These are phyloP conservation scores for Fomes fomentarius DNA, from an alignment of 1,284 basidiomycete genomes.

Conservation along the genomic window DNA sequence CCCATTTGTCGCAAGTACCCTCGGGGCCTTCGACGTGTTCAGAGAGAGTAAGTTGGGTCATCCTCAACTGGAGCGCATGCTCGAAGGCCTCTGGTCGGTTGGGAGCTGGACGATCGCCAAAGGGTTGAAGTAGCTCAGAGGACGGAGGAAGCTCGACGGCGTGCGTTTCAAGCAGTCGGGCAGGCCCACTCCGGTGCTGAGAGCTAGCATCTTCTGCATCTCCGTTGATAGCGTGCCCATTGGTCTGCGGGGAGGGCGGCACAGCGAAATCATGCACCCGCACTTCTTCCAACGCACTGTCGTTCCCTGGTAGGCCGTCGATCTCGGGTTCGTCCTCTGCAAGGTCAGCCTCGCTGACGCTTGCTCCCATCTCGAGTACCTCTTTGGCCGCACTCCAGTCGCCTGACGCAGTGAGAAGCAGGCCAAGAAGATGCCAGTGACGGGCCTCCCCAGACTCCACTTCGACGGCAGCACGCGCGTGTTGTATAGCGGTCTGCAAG, in stretches of 20 bases:
- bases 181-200: neutral
- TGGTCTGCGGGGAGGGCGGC: slow-evolving; percentile 4
- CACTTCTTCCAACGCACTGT: slow-evolving; percentile 15
- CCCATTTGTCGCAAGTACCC: slow-evolving; percentile 81
- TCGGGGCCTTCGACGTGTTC: slow-evolving; percentile 90
- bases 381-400: slow-evolving; percentile 83
- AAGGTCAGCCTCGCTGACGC: slow-evolving; percentile 50
- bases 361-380: slow-evolving; percentile 75
- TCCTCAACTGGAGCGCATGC: slow-evolving; percentile 82
- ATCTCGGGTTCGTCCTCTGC: slow-evolving; percentile 37
- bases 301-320: slow-evolving; percentile 15
- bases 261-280: slow-evolving; percentile 30
- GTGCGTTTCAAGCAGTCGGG: slow-evolving; percentile 40
- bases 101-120: slow-evolving; percentile 57
- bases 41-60: slow-evolving; percentile 83
- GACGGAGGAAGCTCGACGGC: slow-evolving; percentile 48
- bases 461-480: slow-evolving; percentile 80
- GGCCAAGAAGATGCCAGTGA: slow-evolving; percentile 91
- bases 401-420: slow-evolving; percentile 80
- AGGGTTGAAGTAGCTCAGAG: slow-evolving; percentile 49
- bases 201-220: neutral
- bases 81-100: slow-evolving; percentile 72
- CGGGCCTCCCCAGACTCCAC: slow-evolving; percentile 72
- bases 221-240: slow-evolving; percentile 15
- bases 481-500: slow-evolving; percentile 66